Evolutionary conservation across 257 asterid species (phyloP).

Genomic region (Agastache rugosa): DNA sequence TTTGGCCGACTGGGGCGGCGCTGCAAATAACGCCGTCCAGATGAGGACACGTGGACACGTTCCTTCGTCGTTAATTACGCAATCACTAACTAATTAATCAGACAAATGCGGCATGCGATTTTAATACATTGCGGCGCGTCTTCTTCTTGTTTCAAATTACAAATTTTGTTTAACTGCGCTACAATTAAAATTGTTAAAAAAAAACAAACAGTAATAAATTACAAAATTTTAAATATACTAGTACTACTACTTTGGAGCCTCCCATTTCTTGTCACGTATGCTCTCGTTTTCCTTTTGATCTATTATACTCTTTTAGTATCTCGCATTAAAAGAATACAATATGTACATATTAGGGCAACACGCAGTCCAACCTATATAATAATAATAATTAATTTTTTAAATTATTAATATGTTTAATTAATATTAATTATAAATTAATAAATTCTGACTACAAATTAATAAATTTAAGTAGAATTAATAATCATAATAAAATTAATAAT

Average conservation of each 20-base stretch:
- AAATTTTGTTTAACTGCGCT: too few relatives aligned
- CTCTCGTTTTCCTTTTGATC: neutral
- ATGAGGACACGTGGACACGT: constrained; percentile 61
- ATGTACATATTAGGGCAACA: too few relatives aligned
- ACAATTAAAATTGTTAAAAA: too few relatives aligned
- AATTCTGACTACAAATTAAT: too few relatives aligned
- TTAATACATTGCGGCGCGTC: constrained; percentile 39
- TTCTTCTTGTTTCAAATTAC: neutral
- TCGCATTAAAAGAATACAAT: neutral
- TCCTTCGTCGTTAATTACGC: constrained; percentile 41
- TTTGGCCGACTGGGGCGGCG: constrained; percentile 52
- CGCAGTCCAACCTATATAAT: too few relatives aligned
- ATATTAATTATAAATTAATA: too few relatives aligned
- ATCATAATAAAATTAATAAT: too few relatives aligned
- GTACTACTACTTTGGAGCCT: neutral
- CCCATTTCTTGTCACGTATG: neutral
- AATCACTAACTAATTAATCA: constrained; percentile 27
- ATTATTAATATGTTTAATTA: too few relatives aligned
- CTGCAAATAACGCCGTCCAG: constrained; percentile 42
- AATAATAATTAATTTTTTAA: too few relatives aligned
- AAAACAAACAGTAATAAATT: too few relatives aligned
- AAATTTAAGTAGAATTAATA: too few relatives aligned
- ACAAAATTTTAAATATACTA: too few relatives aligned
- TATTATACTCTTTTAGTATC: neutral
- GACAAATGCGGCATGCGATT: constrained; percentile 25